phyloP scores from a whole-genome alignment of 768 basidiomycete species.

The Trametes meyenii region DNA sequence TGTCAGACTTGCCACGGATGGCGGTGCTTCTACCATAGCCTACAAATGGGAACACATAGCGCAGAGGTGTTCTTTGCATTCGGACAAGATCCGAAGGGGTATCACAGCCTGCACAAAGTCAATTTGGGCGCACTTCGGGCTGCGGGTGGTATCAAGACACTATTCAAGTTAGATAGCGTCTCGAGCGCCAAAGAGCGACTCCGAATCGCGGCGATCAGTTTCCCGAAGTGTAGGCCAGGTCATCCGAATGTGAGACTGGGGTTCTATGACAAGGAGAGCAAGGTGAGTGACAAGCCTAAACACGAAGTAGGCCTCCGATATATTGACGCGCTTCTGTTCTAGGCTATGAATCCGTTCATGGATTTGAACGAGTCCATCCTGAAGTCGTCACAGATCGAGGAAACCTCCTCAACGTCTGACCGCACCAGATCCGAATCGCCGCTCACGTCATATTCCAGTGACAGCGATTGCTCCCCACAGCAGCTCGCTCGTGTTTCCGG shows the following conservation, averaged over 20 bases:
- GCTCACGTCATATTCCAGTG: background rate
- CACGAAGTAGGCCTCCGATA: background rate
- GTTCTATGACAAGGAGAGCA: conserved; percentile 57
- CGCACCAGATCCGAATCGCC: background rate
- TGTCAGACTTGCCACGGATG: conserved; percentile 43
- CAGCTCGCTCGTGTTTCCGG: no score
- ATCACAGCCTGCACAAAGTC: background rate
- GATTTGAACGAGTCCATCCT: background rate
- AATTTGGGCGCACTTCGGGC: background rate
- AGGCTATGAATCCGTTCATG: background rate
- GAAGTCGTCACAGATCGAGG: no score
- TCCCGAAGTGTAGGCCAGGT: conserved; percentile 50
- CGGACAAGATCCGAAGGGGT: background rate
- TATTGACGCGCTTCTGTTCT: background rate
- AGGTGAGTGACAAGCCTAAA: background rate
- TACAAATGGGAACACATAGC: conserved; percentile 40
- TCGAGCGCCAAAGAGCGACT: conserved; percentile 37
- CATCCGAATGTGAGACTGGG: conserved; percentile 46
- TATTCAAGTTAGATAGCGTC: background rate
- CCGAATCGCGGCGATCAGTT: conserved; percentile 50
- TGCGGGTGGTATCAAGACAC: background rate
- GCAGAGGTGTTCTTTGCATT: conserved; percentile 38
- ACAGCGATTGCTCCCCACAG: background rate
- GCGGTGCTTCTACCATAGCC: conserved; percentile 42
- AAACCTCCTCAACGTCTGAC: no score